Evolutionary conservation across 306 rosid species (phyloP), one percentile per base, ranked within the genome.

Genomic region (Vigna unguiculata): DNA sequence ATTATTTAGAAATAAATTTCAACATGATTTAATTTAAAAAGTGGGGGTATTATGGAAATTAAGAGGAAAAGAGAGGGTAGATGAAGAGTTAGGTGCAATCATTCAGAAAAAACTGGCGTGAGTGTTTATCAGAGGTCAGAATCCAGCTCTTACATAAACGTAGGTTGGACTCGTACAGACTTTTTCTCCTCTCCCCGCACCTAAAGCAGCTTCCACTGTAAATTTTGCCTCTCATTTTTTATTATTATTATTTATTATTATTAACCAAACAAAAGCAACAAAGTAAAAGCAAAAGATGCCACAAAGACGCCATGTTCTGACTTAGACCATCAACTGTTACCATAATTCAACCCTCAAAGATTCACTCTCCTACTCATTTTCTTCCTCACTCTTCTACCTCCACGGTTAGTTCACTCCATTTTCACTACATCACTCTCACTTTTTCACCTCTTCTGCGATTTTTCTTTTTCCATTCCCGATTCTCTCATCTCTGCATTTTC

Each of bases 101-200:
- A 55, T 65, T 25, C 48, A 20, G 55, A 36, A 52, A 28, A 38
- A 17, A 76, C 67, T 68, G 70, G 81, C 84, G 80, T 75, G 77
- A 59, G 15, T 65, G 54, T 51, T 4, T 17, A 46, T 46, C 49
- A 47, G 51, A 48, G 61, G 55, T 72, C 65, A 41, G 25, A 59
- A 65, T 83, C 86, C 86, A 86, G 88, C 90, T 40, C 45, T 40
- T 81, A 53, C 45, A 66, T 83, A 78, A 68, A 69, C 82, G 86
- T 88, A 79, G 85, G 17, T 82, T 79, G 80, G 85, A 88, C 88
- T 83, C 78, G 69, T 17, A 66, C 45, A 3, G 79, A 68, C 88
- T 55, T 68, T 60, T 15, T 62, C 58, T 57, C 46, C 30, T 15
- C 20, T 17, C 2, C 46, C 9, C 21, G 11, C 11, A 38, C 43